Percentiles rank a stretch among this genome's conserved stretches.
Evolutionary conservation across 192 early-diverging fungal genomes (phyloP).

Genomic region (Coemansia sp.): DNA sequence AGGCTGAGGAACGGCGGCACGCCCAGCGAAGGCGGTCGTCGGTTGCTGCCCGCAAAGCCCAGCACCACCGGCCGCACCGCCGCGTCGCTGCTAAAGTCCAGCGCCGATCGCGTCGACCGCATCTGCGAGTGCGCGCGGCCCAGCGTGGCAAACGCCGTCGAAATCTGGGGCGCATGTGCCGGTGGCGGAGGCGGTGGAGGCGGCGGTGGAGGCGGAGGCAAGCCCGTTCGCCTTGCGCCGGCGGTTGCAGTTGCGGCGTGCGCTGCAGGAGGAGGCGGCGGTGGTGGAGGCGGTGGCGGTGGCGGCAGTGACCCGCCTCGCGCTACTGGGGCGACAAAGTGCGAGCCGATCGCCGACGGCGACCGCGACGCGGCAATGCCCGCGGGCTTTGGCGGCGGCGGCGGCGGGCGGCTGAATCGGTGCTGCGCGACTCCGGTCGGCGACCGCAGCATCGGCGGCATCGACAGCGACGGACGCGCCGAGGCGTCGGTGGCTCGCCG

Average conservation of each 20-base stretch:
- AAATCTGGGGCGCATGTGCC: not conserved
- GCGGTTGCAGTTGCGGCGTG: not conserved
- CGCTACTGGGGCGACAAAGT: not conserved
- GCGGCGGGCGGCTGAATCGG: constrained; percentile 10
- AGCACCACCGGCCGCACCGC: constrained; percentile 32
- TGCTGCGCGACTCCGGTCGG: constrained; percentile 13
- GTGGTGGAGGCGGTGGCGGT: constrained; percentile 26
- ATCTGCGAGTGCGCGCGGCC: constrained; percentile 12
- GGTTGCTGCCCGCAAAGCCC: constrained; percentile 27
- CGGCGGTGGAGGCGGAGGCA: constrained; percentile 25
- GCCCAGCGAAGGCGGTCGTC: constrained; percentile 42
- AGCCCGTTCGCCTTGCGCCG: not conserved
- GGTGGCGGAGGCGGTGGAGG: constrained; percentile 27
- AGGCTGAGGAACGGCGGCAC: constrained; percentile 40
- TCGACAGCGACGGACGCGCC: constrained; percentile 13
- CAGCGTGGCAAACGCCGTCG: constrained; percentile 3
- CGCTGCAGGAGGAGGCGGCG: constrained; percentile 14
- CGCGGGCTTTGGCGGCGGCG: constrained; percentile 40
- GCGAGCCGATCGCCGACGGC: not conserved
- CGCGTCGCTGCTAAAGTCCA: constrained; percentile 34
- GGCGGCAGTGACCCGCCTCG: constrained; percentile 21
- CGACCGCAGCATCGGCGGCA: constrained; percentile 5
- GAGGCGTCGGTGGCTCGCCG: constrained; percentile 20
- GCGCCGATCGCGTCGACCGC: constrained; percentile 25
- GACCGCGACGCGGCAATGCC: constrained; percentile 16